Conservation (phyloP, 257 asterid genomes). For the Ajuga chamaepitys region DNA sequence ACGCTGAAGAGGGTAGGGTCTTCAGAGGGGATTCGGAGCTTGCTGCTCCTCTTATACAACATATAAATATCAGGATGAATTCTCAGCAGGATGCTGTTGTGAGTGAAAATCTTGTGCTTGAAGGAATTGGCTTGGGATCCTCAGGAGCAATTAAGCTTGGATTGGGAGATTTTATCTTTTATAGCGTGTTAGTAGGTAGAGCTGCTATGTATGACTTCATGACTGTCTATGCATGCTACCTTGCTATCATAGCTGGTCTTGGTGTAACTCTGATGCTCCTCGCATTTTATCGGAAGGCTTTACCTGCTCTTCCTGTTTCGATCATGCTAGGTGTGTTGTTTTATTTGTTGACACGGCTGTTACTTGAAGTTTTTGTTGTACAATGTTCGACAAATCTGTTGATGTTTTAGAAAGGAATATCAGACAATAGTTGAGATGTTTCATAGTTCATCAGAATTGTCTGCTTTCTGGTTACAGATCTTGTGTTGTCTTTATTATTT, state of each 20-base stretch:
- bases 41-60: conserved; percentile 67
- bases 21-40: conserved; percentile 45
- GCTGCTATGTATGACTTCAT: conserved; percentile 96
- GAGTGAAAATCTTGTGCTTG: conserved; percentile 47
- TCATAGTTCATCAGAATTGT: not conserved
- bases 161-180: conserved; percentile 87
- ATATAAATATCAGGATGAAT: conserved; percentile 41
- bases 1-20: conserved; percentile 42
- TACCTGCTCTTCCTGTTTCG: conserved; percentile 96
- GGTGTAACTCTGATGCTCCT: conserved; percentile 82
- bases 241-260: conserved; percentile 90
- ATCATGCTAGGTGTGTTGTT: conserved; percentile 76
- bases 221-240: conserved; percentile 97
- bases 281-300: conserved; percentile 81
- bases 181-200: conserved; percentile 89
- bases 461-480: not conserved
- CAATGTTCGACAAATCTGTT: conserved; percentile 74
- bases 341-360: conserved; percentile 71
- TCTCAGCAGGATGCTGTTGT: conserved; percentile 26
- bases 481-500: not conserved
- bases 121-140: conserved; percentile 86
- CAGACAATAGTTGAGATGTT: not conserved
- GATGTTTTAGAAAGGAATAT: conserved; percentile 67
- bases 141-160: conserved; percentile 98
- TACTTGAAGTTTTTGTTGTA: conserved; percentile 78